Conservation (phyloP, 805 yeast species). For the Wickerhamiella azymoides region DNA sequence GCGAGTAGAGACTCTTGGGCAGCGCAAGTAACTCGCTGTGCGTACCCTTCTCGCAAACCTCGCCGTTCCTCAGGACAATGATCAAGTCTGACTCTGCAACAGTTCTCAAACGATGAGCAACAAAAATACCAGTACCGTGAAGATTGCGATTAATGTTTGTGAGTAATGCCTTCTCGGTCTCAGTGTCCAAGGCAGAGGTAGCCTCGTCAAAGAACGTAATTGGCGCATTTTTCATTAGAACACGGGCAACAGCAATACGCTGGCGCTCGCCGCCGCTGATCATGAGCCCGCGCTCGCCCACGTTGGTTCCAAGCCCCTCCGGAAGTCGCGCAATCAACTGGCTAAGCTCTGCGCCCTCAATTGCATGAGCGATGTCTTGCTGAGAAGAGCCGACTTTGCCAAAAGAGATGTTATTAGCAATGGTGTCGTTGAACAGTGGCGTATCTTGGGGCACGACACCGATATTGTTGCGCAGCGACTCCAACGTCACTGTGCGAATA, state of each 20-base stretch:
- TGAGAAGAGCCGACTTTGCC: constrained; percentile 66
- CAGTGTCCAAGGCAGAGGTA: constrained; percentile 87
- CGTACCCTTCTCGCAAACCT: constrained; percentile 76
- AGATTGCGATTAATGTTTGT: constrained; percentile 53
- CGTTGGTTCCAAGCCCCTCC: constrained; percentile 70
- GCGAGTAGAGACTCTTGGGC: constrained; percentile 51
- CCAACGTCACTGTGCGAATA: constrained; percentile 57
- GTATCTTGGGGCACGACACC: constrained; percentile 98
- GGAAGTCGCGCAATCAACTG: constrained; percentile 57
- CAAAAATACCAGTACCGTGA: constrained; percentile 64
- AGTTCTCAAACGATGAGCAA: constrained; percentile 88
- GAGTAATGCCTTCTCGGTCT: constrained; percentile 77
- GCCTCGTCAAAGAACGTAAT: constrained; percentile 96
- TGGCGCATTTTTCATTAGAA: constrained; percentile 73
- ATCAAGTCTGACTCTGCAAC: constrained; percentile 89
- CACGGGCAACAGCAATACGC: constrained; percentile 82
- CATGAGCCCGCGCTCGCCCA: constrained; percentile 96
- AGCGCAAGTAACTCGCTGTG: constrained; percentile 48
- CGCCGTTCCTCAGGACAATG: constrained; percentile 67
- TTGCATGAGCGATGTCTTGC: constrained; percentile 51
- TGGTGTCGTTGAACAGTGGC: constrained; percentile 84
- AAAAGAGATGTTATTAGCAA: constrained; percentile 73
- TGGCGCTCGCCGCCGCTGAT: constrained; percentile 99
- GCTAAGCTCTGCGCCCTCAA: constrained; percentile 56
- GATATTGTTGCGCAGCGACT: constrained; percentile 54